Conservation (phyloP, 2,329 filamentous ascomycete genomes). For the Harringtonia lauricola region DNA sequence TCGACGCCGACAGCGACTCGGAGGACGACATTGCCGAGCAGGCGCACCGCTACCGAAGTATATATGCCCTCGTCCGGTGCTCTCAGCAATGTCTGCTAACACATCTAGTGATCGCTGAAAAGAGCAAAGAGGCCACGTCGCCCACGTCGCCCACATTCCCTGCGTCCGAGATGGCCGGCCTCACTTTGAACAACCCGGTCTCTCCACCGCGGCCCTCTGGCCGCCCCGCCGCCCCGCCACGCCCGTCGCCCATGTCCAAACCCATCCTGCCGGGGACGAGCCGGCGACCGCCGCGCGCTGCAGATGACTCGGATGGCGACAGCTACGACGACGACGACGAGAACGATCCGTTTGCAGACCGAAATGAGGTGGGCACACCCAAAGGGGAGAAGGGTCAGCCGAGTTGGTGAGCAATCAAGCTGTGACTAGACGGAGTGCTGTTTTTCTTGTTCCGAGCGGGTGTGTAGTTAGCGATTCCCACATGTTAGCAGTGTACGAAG, state of each 20-base stretch:
- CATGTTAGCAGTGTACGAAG: too few relatives aligned
- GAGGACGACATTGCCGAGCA: conserved; percentile 58
- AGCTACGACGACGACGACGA: conserved; percentile 60
- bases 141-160: conserved; percentile 30
- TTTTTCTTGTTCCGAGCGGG: too few relatives aligned
- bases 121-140: conserved; percentile 35
- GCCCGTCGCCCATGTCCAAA: conserved; percentile 32
- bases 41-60: conserved; percentile 53
- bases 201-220: conserved; percentile 21
- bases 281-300: conserved; percentile 24
- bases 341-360: conserved; percentile 80
- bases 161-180: conserved; percentile 28
- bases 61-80: conserved; percentile 11
- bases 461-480: too few relatives aligned
- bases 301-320: conserved; percentile 37
- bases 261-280: conserved; percentile 36
- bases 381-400: conserved; percentile 26
- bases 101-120: conserved; percentile 39
- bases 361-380: conserved; percentile 49
- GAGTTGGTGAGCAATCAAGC: conserved; percentile 16
- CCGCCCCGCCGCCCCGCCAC: conserved; percentile 34
- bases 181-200: conserved; percentile 23
- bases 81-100: neutral
- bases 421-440: neutral
- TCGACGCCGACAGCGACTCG: conserved; percentile 63